Percentiles rank a stretch among this genome's conserved stretches.
Evolutionary conservation across 2,329 filamentous ascomycete genomes (phyloP).

Genomic region (Aureobasidium subglaciale): DNA sequence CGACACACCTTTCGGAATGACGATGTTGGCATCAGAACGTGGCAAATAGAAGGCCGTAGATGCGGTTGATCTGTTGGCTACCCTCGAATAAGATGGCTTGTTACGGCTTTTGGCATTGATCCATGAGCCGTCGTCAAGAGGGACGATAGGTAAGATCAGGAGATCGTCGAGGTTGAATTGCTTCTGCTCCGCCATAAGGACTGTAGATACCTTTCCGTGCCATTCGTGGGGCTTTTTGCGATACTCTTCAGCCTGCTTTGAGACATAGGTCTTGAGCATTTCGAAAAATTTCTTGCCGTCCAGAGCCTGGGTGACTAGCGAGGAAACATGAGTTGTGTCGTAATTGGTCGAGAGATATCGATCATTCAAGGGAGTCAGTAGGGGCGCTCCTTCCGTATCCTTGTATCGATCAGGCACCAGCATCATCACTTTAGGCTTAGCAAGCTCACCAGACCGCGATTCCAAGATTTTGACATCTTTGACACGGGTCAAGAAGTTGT

Average conservation of each 20-base stretch:
- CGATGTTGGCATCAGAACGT: not conserved
- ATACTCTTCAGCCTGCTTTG: not conserved
- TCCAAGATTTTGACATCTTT: not conserved
- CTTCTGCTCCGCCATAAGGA: not conserved
- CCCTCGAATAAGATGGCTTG: not conserved
- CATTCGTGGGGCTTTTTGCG: not conserved
- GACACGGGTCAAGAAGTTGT: not conserved
- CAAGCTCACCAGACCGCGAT: not conserved
- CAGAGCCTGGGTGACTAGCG: not conserved
- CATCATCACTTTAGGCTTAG: not conserved
- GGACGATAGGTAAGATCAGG: conserved; percentile 5
- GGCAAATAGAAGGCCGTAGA: conserved; percentile 16
- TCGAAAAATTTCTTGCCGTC: conserved; percentile 10
- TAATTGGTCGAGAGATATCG: not conserved
- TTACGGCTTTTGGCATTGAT: not conserved
- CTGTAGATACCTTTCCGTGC: conserved; percentile 11
- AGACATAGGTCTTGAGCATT: conserved; percentile 7
- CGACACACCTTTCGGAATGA: conserved; percentile 16
- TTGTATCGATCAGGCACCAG: not conserved
- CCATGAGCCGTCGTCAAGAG: conserved; percentile 15
- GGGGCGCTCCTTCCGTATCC: not conserved
- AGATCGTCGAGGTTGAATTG: not conserved
- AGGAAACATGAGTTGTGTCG: not conserved
- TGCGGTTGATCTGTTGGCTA: not conserved
- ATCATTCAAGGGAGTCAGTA: not conserved